Percentiles rank a stretch among this genome's conserved stretches.
Conservation (phyloP, 129 eudicot species). For the Artemisia tridentata region DNA sequence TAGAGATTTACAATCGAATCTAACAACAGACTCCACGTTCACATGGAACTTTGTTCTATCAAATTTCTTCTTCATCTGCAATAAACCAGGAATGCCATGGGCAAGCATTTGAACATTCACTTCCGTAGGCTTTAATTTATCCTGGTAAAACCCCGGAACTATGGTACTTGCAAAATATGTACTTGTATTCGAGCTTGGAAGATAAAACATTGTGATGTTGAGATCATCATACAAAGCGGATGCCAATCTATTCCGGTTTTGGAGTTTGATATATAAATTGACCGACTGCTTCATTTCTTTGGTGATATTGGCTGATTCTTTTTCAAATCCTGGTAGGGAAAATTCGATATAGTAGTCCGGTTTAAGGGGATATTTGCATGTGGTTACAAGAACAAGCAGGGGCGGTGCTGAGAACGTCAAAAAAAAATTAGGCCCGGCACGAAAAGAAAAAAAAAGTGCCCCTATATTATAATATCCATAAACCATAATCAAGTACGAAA, state of each 20-base stretch:
- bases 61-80: background rate
- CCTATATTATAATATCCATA: no score
- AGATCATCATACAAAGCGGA: conserved; percentile 3
- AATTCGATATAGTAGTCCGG: background rate
- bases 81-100: background rate
- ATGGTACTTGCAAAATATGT: background rate
- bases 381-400: conserved; percentile 8
- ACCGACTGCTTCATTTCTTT: background rate
- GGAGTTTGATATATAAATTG: background rate
- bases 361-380: conserved; percentile 21
- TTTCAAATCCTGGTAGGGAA: background rate
- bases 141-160: conserved; percentile 1
- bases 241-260: conserved; percentile 10
- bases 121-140: background rate
- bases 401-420: no score
- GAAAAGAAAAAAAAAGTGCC: no score
- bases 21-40: background rate
- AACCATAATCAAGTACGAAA: no score
- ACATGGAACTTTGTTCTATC: background rate
- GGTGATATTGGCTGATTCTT: background rate
- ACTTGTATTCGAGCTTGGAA: background rate
- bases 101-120: conserved; percentile 1
- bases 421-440: no score
- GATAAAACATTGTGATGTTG: conserved; percentile 8
- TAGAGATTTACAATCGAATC: background rate